Evolutionary conservation across 192 early-diverging fungal genomes (phyloP), one percentile per base, ranked within the genome.

Genomic region (Entrophospora sp.): DNA sequence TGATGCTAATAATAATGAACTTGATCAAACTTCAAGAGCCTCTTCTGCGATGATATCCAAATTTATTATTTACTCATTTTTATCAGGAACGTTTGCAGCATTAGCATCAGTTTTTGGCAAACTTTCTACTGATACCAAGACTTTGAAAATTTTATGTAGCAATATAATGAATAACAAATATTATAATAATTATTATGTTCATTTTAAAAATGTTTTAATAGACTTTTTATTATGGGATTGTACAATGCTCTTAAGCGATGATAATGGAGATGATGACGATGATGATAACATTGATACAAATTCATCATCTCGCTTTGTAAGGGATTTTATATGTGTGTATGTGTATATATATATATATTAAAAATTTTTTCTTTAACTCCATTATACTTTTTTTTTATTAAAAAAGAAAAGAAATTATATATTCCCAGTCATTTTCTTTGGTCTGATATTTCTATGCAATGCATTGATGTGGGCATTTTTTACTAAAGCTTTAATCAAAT

Each of bases 391-490:
- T 9, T 22, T 13, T 46, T 46, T 22, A 14, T 45, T 42, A 24
- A 27, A 53, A 34, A 55, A 75, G 77, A 51, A 80, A 5, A 59
- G 74, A 38, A 56, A 72, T 5, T 45, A 65, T 0, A 73, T 81
- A 14, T n/a, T n/a, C n/a, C 79, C 89, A 25, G 61, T 64, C 10
- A 48, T 72, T 9, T 85, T 84, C 59, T 76, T 90, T 58, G 72
- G 56, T 3, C 68, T 81, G 43, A 83, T 89, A n/a, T 79, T 87
- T 27, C 71, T 74, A 13, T 87, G 84, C 45, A 94, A 94, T 64
- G 81, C 87, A 3, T 58, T 84, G 55, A 96, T 96, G 93, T 96
- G 93, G 93, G 83, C 83, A 2, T 73, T 84, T 2, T 93, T 94
- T 63, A 91, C 93, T 43, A 90, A 89, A 58, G 91, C 91, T 5